Evolutionary conservation across 495 filamentous ascomycete genomes (phyloP).

Genomic region (Penicillium longicatenatum): DNA sequence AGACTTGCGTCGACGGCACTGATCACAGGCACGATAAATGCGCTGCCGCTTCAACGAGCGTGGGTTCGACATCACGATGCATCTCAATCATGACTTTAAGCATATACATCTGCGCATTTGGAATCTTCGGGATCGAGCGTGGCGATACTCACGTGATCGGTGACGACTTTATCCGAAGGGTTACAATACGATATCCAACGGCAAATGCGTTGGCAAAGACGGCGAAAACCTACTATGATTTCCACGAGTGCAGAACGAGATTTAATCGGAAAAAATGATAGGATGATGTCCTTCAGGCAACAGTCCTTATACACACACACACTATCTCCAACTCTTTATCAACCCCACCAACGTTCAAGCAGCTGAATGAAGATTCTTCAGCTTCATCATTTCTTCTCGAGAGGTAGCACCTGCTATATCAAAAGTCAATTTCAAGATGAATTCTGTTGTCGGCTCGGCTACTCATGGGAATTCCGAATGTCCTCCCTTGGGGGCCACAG

Average conservation of each 20-base stretch:
- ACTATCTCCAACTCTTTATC: not conserved
- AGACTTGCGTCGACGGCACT: constrained; percentile 59
- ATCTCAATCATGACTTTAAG: not conserved
- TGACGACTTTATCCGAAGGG: constrained; percentile 15
- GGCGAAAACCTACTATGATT: not conserved
- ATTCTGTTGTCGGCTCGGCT: not conserved
- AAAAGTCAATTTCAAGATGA: constrained; percentile 4
- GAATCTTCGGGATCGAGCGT: not conserved
- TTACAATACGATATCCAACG: constrained; percentile 2
- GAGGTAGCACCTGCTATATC: not conserved
- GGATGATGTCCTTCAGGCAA: not conserved
- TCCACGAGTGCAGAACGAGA: not conserved
- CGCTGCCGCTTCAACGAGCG: constrained; percentile 43
- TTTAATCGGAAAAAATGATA: not conserved
- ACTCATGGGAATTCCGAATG: not conserved
- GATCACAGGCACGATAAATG: constrained; percentile 62
- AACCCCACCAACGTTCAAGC: not conserved
- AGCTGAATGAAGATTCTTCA: not conserved
- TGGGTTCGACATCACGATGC: constrained; percentile 8
- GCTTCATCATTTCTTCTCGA: not conserved
- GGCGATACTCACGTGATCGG: constrained; percentile 23
- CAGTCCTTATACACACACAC: not conserved
- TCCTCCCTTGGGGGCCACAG: not conserved
- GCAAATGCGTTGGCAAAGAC: not conserved
- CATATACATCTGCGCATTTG: not conserved